Percentiles rank a stretch among this genome's conserved stretches.
Evolutionary conservation across 768 basidiomycete genomes (phyloP).

Genomic region (Myochromella boudieri): DNA sequence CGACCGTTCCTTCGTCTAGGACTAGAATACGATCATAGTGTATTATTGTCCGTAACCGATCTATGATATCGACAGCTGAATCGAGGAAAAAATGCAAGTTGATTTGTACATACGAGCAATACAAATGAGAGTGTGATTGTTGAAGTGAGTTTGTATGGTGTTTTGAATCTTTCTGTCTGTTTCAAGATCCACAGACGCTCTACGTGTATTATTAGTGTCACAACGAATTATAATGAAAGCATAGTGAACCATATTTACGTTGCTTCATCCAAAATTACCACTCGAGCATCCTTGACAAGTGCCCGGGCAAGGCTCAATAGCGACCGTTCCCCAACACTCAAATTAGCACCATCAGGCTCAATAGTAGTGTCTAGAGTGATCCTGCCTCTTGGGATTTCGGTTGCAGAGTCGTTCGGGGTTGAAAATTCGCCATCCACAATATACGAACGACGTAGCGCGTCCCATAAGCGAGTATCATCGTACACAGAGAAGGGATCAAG

Average conservation of each 20-base stretch:
- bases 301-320: conserved; percentile 80
- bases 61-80: conserved; percentile 26
- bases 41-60: conserved; percentile 77
- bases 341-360: conserved; percentile 73
- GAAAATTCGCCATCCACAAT: conserved; percentile 33
- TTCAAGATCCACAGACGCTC: conserved; percentile 73
- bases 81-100: conserved; percentile 14
- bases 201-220: conserved; percentile 4
- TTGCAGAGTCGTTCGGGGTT: conserved; percentile 38
- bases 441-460: conserved; percentile 65
- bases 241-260: conserved; percentile 32
- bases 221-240: neutral
- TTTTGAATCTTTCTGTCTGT: conserved; percentile 82
- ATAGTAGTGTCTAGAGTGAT: conserved; percentile 75
- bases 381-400: conserved; percentile 40
- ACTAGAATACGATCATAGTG: conserved; percentile 73
- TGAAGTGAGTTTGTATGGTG: conserved; percentile 75
- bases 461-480: conserved; percentile 66
- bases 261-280: conserved; percentile 82
- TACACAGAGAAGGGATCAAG: conserved; percentile 62
- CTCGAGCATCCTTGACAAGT: conserved; percentile 70
- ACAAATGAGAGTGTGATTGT: conserved; percentile 70
- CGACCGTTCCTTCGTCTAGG: conserved; percentile 60
- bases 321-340: conserved; percentile 71
- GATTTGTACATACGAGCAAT: conserved; percentile 65